Evolutionary conservation across 2,329 filamentous ascomycete genomes (phyloP).

Genomic region (Ophioceras dolichostomum): DNA sequence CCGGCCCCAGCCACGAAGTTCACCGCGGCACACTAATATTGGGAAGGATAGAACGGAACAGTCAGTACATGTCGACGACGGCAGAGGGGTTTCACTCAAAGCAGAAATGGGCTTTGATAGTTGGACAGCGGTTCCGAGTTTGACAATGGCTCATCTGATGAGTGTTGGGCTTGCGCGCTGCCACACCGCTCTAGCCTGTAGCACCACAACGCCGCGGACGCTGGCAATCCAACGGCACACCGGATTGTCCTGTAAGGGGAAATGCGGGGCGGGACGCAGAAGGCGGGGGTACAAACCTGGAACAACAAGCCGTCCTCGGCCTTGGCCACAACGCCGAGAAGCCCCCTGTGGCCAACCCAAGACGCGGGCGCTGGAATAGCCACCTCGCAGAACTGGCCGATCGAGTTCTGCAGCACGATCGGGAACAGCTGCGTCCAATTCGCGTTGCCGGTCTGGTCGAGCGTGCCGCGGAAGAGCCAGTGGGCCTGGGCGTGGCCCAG

Average conservation of each 20-base stretch:
- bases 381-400: conserved; percentile 41
- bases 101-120: too few species aligned
- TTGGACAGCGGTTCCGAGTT: conserved; percentile 1
- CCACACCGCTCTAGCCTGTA: not conserved
- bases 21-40: conserved; percentile 41
- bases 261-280: conserved; percentile 2
- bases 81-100: too few species aligned
- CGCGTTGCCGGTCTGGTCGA: conserved; percentile 29
- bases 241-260: conserved; percentile 3
- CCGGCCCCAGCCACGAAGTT: conserved; percentile 36
- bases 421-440: conserved; percentile 45
- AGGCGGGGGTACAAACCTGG: conserved; percentile 28
- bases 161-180: not conserved
- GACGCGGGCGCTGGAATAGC: conserved; percentile 31
- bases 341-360: conserved; percentile 42
- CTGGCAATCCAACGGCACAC: too few species aligned
- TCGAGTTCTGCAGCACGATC: conserved; percentile 39
- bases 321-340: conserved; percentile 37
- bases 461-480: conserved; percentile 46
- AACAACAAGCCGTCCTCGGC: conserved; percentile 44
- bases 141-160: not conserved
- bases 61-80: too few species aligned
- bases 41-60: too few species aligned
- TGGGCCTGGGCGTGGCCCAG: conserved; percentile 38
- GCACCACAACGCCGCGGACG: too few species aligned